Evolutionary conservation across 1,139 yeast species (phyloP).

Genomic region (Hyphopichia pseudoburtonii): DNA sequence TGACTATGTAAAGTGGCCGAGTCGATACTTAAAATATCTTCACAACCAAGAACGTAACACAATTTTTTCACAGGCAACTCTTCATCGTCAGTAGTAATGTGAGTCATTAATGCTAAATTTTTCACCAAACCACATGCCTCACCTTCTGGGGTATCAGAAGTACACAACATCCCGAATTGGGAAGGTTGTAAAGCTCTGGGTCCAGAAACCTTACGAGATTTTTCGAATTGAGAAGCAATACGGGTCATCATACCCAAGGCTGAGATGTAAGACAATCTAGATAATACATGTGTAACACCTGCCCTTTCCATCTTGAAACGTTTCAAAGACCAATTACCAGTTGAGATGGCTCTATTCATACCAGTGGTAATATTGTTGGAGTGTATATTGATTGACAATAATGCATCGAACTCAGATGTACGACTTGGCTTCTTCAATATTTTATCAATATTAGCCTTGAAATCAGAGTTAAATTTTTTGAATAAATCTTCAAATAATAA

Average conservation of each 20-base stretch:
- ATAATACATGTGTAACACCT: slow-evolving; percentile 95
- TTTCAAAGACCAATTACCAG: slow-evolving; percentile 98
- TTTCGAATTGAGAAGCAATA: slow-evolving; percentile 96
- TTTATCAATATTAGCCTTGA: slow-evolving; percentile 92
- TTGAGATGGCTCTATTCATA: slow-evolving; percentile 91
- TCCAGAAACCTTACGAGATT: slow-evolving; percentile 96
- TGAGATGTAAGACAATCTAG: slow-evolving; percentile 86
- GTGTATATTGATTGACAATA: slow-evolving; percentile 83
- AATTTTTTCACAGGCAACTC: slow-evolving; percentile 81
- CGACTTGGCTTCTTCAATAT: slow-evolving; percentile 91
- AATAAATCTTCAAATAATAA: slow-evolving; percentile 92
- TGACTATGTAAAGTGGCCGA: slow-evolving; percentile 77
- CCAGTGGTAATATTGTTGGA: slow-evolving; percentile 94
- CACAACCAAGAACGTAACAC: slow-evolving; percentile 86
- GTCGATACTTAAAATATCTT: slow-evolving; percentile 76
- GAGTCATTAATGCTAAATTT: slow-evolving; percentile 96
- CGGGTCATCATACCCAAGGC: slow-evolving; percentile 99
- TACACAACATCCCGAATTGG: slow-evolving; percentile 97
- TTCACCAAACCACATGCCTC: slow-evolving; percentile 99
- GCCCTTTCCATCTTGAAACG: slow-evolving; percentile 99
- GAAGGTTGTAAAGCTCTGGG: slow-evolving; percentile 99
- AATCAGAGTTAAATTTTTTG: slow-evolving; percentile 91
- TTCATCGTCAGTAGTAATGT: slow-evolving; percentile 97
- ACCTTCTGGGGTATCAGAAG: slow-evolving; percentile 99
- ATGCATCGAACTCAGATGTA: slow-evolving; percentile 93